Evolutionary conservation across 371 early-diverging fungal species (phyloP).

Genomic region (Capniomyces stellatus): DNA sequence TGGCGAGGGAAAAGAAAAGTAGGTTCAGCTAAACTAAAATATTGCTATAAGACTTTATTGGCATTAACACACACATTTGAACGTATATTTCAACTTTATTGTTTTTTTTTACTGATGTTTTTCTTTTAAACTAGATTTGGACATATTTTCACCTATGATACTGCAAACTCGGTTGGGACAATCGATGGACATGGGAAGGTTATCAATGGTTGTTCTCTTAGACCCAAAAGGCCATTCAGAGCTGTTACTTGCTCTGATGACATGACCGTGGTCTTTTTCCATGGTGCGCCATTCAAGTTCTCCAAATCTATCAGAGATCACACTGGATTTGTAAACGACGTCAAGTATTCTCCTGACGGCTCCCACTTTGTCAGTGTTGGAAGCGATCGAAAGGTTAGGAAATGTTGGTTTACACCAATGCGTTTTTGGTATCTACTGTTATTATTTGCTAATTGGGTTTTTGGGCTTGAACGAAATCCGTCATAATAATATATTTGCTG

Average conservation of each 20-base stretch:
- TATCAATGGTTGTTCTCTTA: constrained; percentile 70
- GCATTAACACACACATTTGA: no score
- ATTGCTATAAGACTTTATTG: no score
- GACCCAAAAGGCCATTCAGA: constrained; percentile 68
- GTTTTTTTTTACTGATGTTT: background rate
- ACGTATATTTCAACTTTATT: no score
- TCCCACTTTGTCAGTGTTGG: constrained; percentile 71
- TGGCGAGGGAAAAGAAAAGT: constrained; percentile 79
- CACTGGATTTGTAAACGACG: constrained; percentile 73
- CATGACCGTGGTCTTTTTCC: constrained; percentile 68
- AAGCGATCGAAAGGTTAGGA: constrained; percentile 32
- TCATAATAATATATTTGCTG: no score
- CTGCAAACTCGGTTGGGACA: constrained; percentile 81
- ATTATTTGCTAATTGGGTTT: no score
- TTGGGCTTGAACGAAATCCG: no score
- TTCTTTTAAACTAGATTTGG: constrained; percentile 33
- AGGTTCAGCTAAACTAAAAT: background rate
- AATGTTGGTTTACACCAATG: no score
- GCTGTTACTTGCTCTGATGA: constrained; percentile 90
- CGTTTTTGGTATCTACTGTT: background rate
- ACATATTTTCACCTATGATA: constrained; percentile 73
- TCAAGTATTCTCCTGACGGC: constrained; percentile 70
- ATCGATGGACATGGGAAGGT: constrained; percentile 77
- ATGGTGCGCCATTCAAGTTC: constrained; percentile 81
- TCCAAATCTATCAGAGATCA: constrained; percentile 54